These are phyloP conservation scores for Macrolepiota dolichaula DNA, from an alignment of 768 basidiomycete genomes.

Conservation along the genomic window DNA sequence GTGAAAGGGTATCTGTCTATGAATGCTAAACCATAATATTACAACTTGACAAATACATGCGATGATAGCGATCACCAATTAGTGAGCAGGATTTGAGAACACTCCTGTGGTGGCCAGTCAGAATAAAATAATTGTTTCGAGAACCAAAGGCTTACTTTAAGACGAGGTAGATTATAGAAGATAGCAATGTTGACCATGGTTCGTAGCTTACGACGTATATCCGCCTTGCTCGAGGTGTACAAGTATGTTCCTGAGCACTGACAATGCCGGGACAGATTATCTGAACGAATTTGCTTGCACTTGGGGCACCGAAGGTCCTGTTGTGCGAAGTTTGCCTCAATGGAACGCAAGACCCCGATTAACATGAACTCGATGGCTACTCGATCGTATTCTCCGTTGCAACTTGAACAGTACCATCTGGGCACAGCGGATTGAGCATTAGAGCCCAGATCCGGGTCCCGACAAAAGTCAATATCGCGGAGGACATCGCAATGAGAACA, in stretches of 20 bases:
- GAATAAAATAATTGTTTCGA: neutral
- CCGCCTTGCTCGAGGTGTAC: conserved; percentile 67
- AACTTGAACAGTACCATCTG: conserved; percentile 69
- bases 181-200: conserved; percentile 84
- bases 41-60: neutral
- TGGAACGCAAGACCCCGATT: conserved; percentile 66
- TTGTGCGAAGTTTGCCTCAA: conserved; percentile 76
- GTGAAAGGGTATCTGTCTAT: neutral
- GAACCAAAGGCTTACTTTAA: conserved; percentile 49
- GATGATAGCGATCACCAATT: conserved; percentile 30
- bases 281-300: conserved; percentile 88
- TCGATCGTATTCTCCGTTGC: conserved; percentile 88
- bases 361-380: conserved; percentile 81
- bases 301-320: conserved; percentile 89
- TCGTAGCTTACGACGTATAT: conserved; percentile 66
- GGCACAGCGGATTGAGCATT: conserved; percentile 43
- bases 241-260: conserved; percentile 85
- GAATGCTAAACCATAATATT: neutral
- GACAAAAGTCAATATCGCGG: conserved; percentile 93
- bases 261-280: conserved; percentile 83
- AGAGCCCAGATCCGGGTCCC: conserved; percentile 82
- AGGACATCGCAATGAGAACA: conserved; percentile 84
- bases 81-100: conserved; percentile 38
- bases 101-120: conserved; percentile 32
- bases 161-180: conserved; percentile 61